Evolutionary conservation across 164 flowering plant species (phyloP).

Genomic region (Vitis amurensis): DNA sequence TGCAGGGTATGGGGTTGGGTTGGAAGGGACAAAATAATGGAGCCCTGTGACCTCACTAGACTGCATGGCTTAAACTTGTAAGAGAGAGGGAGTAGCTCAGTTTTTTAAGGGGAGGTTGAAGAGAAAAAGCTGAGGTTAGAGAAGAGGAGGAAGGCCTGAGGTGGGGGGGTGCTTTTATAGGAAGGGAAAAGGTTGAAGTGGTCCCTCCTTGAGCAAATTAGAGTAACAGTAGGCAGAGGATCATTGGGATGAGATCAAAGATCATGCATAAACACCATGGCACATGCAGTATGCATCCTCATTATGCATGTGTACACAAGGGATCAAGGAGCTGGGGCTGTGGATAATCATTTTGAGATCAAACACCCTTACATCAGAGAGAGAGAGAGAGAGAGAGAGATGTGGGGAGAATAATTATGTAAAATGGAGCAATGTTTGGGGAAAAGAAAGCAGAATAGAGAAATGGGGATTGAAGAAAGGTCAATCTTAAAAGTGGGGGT

Average conservation of each 20-base stretch:
- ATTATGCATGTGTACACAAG: not conserved
- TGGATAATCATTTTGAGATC: slow-evolving; percentile 29
- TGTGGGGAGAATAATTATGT: slow-evolving; percentile 27
- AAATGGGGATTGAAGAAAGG: slow-evolving; percentile 13
- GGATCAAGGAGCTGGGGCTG: not conserved
- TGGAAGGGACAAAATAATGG: slow-evolving; percentile 38
- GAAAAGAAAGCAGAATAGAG: slow-evolving; percentile 3
- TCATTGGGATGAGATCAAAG: slow-evolving; percentile 6
- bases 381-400: slow-evolving; percentile 6
- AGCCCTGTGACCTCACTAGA: slow-evolving; percentile 34
- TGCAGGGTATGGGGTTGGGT: slow-evolving; percentile 31
- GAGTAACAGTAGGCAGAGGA: not conserved
- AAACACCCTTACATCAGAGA: slow-evolving; percentile 23
- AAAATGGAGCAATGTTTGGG: slow-evolving; percentile 15
- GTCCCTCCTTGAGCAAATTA: slow-evolving; percentile 19
- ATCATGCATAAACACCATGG: slow-evolving; percentile 8
- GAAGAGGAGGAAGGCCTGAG: slow-evolving; percentile 14
- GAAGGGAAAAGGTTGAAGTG: slow-evolving; percentile 14
- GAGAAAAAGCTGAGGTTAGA: not conserved
- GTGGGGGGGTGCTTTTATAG: slow-evolving; percentile 25
- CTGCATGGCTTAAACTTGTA: slow-evolving; percentile 33
- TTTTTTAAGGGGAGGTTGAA: slow-evolving; percentile 6
- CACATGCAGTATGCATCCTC: slow-evolving; percentile 7
- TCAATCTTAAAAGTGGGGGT: slow-evolving; percentile 15
- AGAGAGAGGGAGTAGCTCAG: not conserved